Percentiles rank a stretch among this genome's conserved stretches.
Evolutionary conservation across 345 rosid species (phyloP).

Genomic region (Noccaea caerulescens): DNA sequence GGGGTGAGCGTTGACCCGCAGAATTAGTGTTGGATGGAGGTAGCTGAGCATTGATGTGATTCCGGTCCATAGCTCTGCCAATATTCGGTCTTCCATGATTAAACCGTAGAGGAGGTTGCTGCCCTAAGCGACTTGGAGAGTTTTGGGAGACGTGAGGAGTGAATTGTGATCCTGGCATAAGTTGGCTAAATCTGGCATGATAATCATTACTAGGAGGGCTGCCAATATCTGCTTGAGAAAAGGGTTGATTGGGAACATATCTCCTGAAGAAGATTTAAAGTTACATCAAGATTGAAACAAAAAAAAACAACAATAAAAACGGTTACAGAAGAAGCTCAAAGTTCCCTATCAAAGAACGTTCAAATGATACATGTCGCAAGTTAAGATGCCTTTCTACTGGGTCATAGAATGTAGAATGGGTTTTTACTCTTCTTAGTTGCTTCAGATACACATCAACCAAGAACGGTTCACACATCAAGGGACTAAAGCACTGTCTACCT

Average conservation of each 20-base stretch:
- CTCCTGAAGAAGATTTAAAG: constrained; percentile 54
- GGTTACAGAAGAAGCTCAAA: constrained; percentile 6
- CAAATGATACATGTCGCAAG: constrained; percentile 9
- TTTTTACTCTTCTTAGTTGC: no score
- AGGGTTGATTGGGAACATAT: constrained; percentile 62
- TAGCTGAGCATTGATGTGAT: constrained; percentile 66
- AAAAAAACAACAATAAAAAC: neutral
- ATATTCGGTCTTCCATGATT: constrained; percentile 61
- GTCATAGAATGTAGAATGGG: no score
- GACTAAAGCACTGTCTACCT: no score
- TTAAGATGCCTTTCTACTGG: no score
- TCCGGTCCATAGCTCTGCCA: constrained; percentile 68
- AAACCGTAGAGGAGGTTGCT: constrained; percentile 63
- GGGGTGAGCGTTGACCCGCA: constrained; percentile 78
- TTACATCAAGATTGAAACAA: constrained; percentile 11
- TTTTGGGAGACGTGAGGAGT: constrained; percentile 66
- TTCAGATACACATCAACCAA: no score
- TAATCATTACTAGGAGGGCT: constrained; percentile 73
- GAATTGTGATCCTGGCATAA: constrained; percentile 44
- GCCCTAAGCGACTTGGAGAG: constrained; percentile 93
- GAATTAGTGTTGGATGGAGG: constrained; percentile 64
- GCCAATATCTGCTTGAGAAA: constrained; percentile 64
- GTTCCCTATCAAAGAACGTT: constrained; percentile 14
- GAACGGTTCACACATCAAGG: no score
- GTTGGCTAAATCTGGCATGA: constrained; percentile 62